These are phyloP conservation scores for Fusarium cicatricum DNA, from an alignment of 2,329 filamentous ascomycete genomes.

Conservation along the genomic window DNA sequence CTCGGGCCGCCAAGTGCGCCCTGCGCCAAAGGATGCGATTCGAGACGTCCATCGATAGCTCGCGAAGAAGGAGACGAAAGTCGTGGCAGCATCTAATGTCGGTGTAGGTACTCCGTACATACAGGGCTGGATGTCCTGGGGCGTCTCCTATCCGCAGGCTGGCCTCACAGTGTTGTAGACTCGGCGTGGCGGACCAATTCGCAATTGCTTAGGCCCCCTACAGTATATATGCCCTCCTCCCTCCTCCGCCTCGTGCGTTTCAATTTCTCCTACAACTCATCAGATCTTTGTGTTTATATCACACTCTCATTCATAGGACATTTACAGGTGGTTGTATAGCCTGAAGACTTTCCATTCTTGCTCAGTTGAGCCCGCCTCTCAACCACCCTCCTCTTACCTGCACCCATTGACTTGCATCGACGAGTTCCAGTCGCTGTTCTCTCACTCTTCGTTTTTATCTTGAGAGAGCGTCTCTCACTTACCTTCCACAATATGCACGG, in stretches of 20 bases:
- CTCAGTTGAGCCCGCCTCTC: no score
- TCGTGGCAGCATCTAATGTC: conserved; percentile 20
- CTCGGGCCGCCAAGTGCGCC: conserved; percentile 21
- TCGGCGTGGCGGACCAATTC: conserved; percentile 19
- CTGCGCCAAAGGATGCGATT: conserved; percentile 29
- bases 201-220: background rate
- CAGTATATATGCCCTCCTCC: conserved; percentile 26
- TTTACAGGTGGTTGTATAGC: background rate
- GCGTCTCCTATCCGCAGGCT: background rate
- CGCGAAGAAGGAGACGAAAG: conserved; percentile 12
- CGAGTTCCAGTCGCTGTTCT: background rate
- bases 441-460: background rate
- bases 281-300: background rate
- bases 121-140: conserved; percentile 11
- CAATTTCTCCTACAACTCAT: background rate
- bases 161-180: conserved; percentile 6
- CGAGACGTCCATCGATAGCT: conserved; percentile 22
- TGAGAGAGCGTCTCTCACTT: background rate
- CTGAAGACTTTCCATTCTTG: no score
- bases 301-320: background rate
- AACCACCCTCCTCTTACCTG: background rate
- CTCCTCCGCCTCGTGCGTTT: conserved; percentile 16
- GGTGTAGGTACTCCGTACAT: conserved; percentile 17
- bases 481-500: conserved; percentile 49
- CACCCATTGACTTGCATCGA: background rate